These are phyloP conservation scores for Starmerella potacharoeniae DNA, from an alignment of 805 yeast species.

Conservation along the genomic window DNA sequence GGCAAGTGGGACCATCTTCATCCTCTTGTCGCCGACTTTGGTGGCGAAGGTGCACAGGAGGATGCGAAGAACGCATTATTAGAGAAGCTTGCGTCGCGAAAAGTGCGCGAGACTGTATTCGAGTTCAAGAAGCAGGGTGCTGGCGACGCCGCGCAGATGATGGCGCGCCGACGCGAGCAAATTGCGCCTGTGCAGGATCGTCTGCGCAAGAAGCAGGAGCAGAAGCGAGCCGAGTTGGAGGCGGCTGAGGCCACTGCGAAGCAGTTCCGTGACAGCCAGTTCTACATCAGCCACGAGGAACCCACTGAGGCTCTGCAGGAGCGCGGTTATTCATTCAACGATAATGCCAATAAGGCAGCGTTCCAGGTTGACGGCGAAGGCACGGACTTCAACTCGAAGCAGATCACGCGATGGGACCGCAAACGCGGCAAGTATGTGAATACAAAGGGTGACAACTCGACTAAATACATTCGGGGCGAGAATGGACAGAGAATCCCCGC, in stretches of 20 bases:
- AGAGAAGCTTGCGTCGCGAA: slow-evolving; percentile 56
- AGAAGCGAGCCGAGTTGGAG: slow-evolving; percentile 55
- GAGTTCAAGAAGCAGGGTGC: slow-evolving; percentile 54
- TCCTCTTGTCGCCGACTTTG: slow-evolving; percentile 40
- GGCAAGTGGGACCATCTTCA: slow-evolving; percentile 80
- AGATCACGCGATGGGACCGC: slow-evolving; percentile 71
- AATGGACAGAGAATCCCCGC: slow-evolving; percentile 91
- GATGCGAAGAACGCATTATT: slow-evolving; percentile 67
- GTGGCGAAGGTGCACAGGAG: slow-evolving; percentile 56
- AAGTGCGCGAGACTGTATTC: slow-evolving; percentile 80
- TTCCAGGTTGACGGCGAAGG: slow-evolving; percentile 76
- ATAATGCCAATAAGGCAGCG: slow-evolving; percentile 73
- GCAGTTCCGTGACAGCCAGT: slow-evolving; percentile 59
- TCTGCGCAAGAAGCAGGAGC: slow-evolving; percentile 50
- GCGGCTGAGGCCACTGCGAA: slow-evolving; percentile 29
- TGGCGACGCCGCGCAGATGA: slow-evolving; percentile 58
- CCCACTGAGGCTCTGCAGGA: slow-evolving; percentile 73
- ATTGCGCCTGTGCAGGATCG: slow-evolving; percentile 77
- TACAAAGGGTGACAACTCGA: slow-evolving; percentile 50
- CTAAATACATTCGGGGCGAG: slow-evolving; percentile 82
- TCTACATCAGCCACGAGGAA: slow-evolving; percentile 81
- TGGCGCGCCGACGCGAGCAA: slow-evolving; percentile 77
- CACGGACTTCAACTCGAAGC: slow-evolving; percentile 49
- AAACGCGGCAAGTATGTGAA: slow-evolving; percentile 81
- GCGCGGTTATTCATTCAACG: slow-evolving; percentile 49